These are phyloP conservation scores for Plasmodium blacklocki DNA, from an alignment of 169 alveolate species.

Conservation along the genomic window DNA sequence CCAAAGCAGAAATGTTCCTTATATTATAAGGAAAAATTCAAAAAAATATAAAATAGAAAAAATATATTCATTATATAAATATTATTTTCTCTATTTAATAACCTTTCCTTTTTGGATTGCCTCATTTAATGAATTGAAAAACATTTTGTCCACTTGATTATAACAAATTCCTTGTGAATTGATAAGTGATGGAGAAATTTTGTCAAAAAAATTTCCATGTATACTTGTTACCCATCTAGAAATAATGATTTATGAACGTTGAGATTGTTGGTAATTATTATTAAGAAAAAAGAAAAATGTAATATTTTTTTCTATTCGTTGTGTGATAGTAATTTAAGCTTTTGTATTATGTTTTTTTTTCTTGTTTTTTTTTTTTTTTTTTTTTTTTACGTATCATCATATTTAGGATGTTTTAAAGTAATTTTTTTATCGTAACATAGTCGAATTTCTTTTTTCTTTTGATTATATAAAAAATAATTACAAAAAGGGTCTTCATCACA, in stretches of 20 bases:
- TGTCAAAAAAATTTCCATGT: constrained; percentile 43
- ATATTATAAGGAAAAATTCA: too few species aligned
- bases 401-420: constrained; percentile 24
- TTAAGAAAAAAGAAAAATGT: not conserved
- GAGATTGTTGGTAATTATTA: not conserved
- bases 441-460: constrained; percentile 52
- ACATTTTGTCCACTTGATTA: constrained; percentile 43
- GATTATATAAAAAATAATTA: constrained; percentile 36
- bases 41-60: not conserved
- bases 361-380: constrained; percentile 12
- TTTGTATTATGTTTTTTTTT: not conserved
- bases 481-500: constrained; percentile 75
- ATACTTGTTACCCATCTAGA: constrained; percentile 51
- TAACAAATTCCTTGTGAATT: constrained; percentile 72
- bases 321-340: not conserved
- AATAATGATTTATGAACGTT: not conserved
- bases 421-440: constrained; percentile 66
- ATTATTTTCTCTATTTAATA: constrained; percentile 4
- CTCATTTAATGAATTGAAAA: constrained; percentile 49
- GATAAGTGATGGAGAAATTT: constrained; percentile 46
- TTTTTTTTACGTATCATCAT: constrained; percentile 37
- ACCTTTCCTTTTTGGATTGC: constrained; percentile 70
- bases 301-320: not conserved
- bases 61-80: not conserved
- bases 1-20: too few species aligned